phyloP scores from a whole-genome alignment of 495 filamentous ascomycete species.

The Bryoglossum gracile region DNA sequence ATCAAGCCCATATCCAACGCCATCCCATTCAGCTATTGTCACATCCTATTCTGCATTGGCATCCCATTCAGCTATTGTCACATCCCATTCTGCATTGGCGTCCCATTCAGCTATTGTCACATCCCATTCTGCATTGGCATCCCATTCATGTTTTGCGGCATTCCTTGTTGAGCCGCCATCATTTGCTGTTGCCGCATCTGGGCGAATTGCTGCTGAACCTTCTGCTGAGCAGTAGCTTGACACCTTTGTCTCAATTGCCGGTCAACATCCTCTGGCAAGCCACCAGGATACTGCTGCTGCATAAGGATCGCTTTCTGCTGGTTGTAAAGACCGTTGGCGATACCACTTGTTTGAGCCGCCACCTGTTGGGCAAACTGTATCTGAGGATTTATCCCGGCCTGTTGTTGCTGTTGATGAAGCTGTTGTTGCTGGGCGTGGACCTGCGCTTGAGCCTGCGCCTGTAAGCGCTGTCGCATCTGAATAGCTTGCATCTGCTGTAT shows the following conservation, averaged over 20 bases:
- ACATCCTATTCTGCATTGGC: slow-evolving; percentile 14
- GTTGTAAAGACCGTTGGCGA: too few relatives aligned
- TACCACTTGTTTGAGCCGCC: too few relatives aligned
- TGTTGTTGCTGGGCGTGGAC: slow-evolving; percentile 25
- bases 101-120: slow-evolving; percentile 1
- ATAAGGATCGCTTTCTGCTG: slow-evolving; percentile 10
- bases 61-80: not conserved
- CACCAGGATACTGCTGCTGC: not conserved
- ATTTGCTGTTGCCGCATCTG: not conserved
- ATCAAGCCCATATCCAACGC: not conserved
- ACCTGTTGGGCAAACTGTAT: slow-evolving; percentile 13
- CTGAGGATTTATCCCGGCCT: not conserved
- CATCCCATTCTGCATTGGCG: slow-evolving; percentile 15
- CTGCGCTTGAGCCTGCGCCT: slow-evolving; percentile 17
- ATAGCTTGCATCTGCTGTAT: slow-evolving; percentile 30
- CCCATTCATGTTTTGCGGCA: slow-evolving; percentile 1
- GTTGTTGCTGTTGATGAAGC: slow-evolving; percentile 16
- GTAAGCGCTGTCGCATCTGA: slow-evolving; percentile 22
- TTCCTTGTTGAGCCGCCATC: not conserved
- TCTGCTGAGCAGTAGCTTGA: too few relatives aligned
- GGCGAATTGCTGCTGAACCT: not conserved
- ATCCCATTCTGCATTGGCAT: slow-evolving; percentile 20
- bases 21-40: not conserved
- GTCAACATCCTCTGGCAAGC: not conserved
- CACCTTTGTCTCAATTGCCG: not conserved